Evolutionary conservation across 1,139 yeast genomes (phyloP), one percentile per base, ranked within the genome.

Genomic region (Candida sp.): DNA sequence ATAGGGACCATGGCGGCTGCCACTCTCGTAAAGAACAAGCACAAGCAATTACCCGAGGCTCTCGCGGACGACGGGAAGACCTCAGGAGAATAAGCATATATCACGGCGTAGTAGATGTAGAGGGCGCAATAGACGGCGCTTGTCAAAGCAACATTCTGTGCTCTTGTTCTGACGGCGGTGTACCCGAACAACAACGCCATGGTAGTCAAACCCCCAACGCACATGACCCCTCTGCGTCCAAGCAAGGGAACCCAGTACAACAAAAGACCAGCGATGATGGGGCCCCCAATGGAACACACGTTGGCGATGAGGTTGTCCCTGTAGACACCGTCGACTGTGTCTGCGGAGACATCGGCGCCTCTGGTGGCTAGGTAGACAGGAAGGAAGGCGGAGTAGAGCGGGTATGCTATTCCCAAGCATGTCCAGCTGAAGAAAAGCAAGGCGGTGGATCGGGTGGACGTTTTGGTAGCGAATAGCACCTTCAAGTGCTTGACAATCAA

Each of bases 291-390:
- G 0, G 69, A 64, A 50, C 60, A 57, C 11, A 59, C 66, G 53
- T 68, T 67, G 49, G 69, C 57, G 48, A 71, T 65, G 27, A 66
- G 62, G 47, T 65, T 60, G 58, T 72, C 73, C 27, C 73, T 59
- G 54, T 70, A 71, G 31, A 66, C 67, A 12, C 70, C 72, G 44
- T 52, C 49, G 8, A 63, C 57, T 1, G 65, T 54, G 26, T 50
- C 51, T 8, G 72, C 70, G 45, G 68, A 60, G 32, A 70, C 66
- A 32, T 68, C 63, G 30, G 78, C 82, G 42, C 78, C 78, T 59
- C 75, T 60, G n/a, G 75, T 63, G 23, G 72, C 70, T 46, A 74
- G 65, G 56, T 74, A 73, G 2, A 54, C 65, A 3, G 76, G 77
- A 51, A 74, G 65, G 57, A 73, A 73, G 3, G 72, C 63, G 42